phyloP scores from a whole-genome alignment of 2,329 filamentous ascomycete species.

The Blastomyces gilchristii region DNA sequence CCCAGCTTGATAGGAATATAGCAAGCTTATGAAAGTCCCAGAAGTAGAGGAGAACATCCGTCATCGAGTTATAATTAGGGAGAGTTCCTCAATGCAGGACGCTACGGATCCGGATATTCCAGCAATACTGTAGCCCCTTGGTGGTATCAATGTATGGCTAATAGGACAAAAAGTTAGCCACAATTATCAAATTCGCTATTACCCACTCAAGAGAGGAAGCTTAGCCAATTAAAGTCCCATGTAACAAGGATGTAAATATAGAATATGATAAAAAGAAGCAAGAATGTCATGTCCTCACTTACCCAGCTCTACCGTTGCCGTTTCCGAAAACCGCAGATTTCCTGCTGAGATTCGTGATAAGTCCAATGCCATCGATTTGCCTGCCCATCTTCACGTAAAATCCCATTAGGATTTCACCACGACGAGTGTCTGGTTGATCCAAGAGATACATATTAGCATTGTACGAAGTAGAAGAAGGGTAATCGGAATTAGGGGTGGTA shows the following conservation, averaged over 20 bases:
- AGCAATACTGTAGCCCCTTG: constrained; percentile 76
- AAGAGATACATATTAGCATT: constrained; percentile 5
- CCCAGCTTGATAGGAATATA: constrained; percentile 12
- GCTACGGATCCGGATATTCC: constrained; percentile 76
- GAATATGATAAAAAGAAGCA: not conserved
- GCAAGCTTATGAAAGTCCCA: constrained; percentile 13
- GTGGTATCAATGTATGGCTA: constrained; percentile 80
- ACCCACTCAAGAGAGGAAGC: not conserved
- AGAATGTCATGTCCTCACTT: constrained; percentile 35
- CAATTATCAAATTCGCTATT: not conserved
- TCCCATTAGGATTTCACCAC: constrained; percentile 77
- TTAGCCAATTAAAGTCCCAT: too few relatives aligned
- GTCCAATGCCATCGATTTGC: constrained; percentile 73
- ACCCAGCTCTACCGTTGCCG: constrained; percentile 67
- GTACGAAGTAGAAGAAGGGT: not conserved
- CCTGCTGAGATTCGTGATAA: constrained; percentile 79
- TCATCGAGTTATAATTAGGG: constrained; percentile 65
- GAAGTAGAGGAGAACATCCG: constrained; percentile 11
- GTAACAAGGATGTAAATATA: not conserved
- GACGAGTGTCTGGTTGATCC: constrained; percentile 56
- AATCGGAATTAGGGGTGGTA: not conserved
- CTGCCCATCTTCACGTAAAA: constrained; percentile 76
- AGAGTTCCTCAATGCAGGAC: constrained; percentile 75
- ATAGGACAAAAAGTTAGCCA: constrained; percentile 5
- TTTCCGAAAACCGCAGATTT: constrained; percentile 82